Percentiles rank a stretch among this genome's conserved stretches.
phyloP scores from a whole-genome alignment of 2,329 filamentous ascomycete species.

The Ustilaginoidea virens region DNA sequence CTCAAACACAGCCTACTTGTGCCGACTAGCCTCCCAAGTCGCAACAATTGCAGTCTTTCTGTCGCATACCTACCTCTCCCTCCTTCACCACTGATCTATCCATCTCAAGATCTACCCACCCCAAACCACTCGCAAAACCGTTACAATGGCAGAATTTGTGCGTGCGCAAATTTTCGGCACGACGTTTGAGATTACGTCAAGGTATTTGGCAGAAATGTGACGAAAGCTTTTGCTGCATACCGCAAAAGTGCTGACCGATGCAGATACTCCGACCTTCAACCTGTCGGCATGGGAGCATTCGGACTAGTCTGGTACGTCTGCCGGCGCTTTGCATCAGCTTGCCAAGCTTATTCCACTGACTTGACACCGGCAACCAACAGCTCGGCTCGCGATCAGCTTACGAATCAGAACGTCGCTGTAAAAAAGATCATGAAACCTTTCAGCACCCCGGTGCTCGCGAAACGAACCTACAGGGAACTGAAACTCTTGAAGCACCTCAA shows the following conservation, averaged over 20 bases:
- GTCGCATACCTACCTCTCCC: too few relatives aligned
- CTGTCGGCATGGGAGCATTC: constrained; percentile 98
- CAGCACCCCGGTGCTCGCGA: constrained; percentile 95
- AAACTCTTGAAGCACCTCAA: constrained; percentile 93
- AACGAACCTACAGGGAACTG: constrained; percentile 92
- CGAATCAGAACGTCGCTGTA: constrained; percentile 88
- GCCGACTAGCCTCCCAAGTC: too few relatives aligned
- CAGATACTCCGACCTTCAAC: constrained; percentile 95
- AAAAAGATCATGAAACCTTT: constrained; percentile 99
- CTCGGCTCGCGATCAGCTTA: constrained; percentile 95
- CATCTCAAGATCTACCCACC: too few relatives aligned
- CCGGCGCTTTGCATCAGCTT: background rate
- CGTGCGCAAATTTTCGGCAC: constrained; percentile 98
- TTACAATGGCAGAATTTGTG: constrained; percentile 94
- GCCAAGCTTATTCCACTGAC: background rate
- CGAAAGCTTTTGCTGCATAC: background rate
- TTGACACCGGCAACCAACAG: constrained; percentile 28
- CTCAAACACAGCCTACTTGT: too few relatives aligned
- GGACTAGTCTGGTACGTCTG: constrained; percentile 79
- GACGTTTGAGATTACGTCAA: constrained; percentile 98
- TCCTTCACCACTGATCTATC: background rate
- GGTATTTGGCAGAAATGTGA: constrained; percentile 39
- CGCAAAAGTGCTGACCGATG: constrained; percentile 1
- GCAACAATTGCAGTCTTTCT: too few relatives aligned
- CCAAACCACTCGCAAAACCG: constrained; percentile 1